Conservation (phyloP, 2,329 filamentous ascomycete genomes). For the Macrophomina tecta region DNA sequence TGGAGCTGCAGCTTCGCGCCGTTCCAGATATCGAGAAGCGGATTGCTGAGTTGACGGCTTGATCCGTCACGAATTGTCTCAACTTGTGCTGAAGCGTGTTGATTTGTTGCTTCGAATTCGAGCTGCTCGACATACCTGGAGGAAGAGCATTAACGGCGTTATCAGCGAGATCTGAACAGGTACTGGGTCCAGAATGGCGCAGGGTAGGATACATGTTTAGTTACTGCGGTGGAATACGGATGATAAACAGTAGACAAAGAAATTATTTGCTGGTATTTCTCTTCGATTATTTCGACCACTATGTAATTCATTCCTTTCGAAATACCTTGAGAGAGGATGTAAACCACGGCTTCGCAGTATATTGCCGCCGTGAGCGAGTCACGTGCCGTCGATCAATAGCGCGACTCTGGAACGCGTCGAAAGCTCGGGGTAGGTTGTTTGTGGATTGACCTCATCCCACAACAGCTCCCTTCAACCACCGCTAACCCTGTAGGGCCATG, state of each 20-base stretch:
- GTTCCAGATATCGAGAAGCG: constrained; percentile 88
- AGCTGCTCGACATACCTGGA: neutral
- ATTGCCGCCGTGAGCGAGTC: neutral
- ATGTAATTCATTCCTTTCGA: too few species aligned
- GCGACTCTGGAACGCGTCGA: constrained; percentile 8
- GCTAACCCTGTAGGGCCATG: constrained; percentile 9
- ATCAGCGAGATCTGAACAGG: neutral
- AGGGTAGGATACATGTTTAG: neutral
- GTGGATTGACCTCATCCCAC: constrained; percentile 17
- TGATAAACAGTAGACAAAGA: constrained; percentile 1
- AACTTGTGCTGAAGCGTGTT: neutral
- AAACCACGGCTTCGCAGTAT: too few species aligned
- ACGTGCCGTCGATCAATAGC: constrained; percentile 13
- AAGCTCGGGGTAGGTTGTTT: constrained; percentile 21
- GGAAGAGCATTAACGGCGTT: constrained; percentile 19
- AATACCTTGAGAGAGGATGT: too few species aligned
- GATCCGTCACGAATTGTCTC: neutral
- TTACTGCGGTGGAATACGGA: neutral
- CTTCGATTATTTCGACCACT: neutral
- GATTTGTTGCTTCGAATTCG: neutral
- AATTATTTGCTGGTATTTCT: neutral
- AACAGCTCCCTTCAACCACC: constrained; percentile 17
- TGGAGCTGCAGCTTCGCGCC: constrained; percentile 82
- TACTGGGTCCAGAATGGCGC: constrained; percentile 11
- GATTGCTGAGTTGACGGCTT: constrained; percentile 73